Evolutionary conservation across 257 asterid species (phyloP).

Genomic region (Jaltomata sinuosa): DNA sequence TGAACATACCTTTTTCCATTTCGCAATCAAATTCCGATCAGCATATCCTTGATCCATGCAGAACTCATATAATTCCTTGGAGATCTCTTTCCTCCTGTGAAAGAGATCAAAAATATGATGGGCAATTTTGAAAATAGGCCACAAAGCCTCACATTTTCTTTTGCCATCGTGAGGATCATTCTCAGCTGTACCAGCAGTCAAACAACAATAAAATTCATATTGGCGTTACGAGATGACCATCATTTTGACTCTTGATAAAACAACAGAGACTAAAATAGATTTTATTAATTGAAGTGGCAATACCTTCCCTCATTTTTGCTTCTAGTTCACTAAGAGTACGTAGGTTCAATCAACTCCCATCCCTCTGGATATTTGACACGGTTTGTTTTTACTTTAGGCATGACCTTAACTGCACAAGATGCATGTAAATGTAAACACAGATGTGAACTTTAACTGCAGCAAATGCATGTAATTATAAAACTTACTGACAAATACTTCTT

Average conservation of each 20-base stretch:
- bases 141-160: constrained; percentile 77
- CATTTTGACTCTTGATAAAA: neutral
- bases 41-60: constrained; percentile 95
- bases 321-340: constrained; percentile 70
- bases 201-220: neutral
- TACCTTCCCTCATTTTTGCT: constrained; percentile 95
- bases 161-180: constrained; percentile 78
- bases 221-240: neutral
- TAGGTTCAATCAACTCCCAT: constrained; percentile 93
- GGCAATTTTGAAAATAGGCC: constrained; percentile 93
- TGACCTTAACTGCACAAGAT: constrained; percentile 27
- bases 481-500: neutral
- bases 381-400: constrained; percentile 94
- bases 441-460: constrained; percentile 24
- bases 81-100: constrained; percentile 71
- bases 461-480: neutral
- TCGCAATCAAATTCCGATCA: constrained; percentile 77
- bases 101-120: constrained; percentile 80
- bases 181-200: constrained; percentile 47
- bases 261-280: neutral
- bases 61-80: constrained; percentile 80
- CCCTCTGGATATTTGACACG: constrained; percentile 77
- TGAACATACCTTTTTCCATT: constrained; percentile 74
- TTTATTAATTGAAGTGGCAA: neutral
- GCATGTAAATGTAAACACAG: neutral